Base-by-base conservation (phyloP, 352 stramenopile species). In the Saprolegnia parasitica region DNA sequence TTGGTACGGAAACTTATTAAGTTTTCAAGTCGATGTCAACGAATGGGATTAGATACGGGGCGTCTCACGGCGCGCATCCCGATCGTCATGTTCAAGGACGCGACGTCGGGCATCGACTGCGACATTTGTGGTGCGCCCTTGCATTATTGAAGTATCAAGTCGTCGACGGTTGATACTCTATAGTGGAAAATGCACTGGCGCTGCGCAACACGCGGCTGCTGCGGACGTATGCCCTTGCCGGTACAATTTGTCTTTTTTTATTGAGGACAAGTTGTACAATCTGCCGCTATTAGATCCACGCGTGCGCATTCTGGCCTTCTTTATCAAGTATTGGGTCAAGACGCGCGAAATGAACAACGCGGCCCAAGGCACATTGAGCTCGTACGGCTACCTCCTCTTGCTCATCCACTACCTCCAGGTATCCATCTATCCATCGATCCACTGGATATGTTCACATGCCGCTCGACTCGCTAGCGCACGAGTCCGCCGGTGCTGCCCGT, bases 41-140 rank as follows among this genome's bases (percentile, higher is more conserved):
- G 26, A 26, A 29, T 55, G 42, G 26, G 54, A 15, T 3, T 56
- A 70, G 84, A 94, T 50, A 89, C 88, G 0, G 84, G 78, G 1
- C 81, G 96, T 0, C 75, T 98, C 20, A 98, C 94, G 10, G 97
- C 97, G 10, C 85, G 97, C 23, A 99, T 99, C 56, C 97, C 97
- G 13, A 98, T 99, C 67, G 81, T 99, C 29, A 98, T 98, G 81
- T 99, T 99, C 71, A 89, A 91, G 47, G 95, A 97, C 72, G 79
- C 78, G 0, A 73, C 79, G 15, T 81, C 76, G 20, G 80, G 82
- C 2, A 86, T 87, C 47, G 82, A 90, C 65, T 94, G 86, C 65
- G 86, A 94, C 58, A 72, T 94, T 50, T 92, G 84, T 42, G 66
- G 66, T 68, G 68, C 29, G 65, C 4, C 4, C 5, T 35, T 35